Conservation (phyloP, 2,329 filamentous ascomycete species). For the Cytospora schulzeri region DNA sequence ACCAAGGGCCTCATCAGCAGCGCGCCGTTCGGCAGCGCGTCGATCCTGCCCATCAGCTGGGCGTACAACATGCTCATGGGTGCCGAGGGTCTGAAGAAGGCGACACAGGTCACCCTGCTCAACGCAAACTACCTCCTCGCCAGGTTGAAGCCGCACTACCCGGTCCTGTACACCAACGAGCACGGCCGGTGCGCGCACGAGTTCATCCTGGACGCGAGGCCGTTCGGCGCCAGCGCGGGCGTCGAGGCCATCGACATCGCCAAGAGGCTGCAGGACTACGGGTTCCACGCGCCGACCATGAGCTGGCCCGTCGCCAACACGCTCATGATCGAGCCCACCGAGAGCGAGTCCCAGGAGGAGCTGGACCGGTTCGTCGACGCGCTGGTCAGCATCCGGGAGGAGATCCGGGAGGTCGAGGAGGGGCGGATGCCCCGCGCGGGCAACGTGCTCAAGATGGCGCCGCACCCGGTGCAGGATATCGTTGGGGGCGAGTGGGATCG, state of each 20-base stretch:
- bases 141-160: slow-evolving; percentile 81
- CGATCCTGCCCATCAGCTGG: slow-evolving; percentile 93
- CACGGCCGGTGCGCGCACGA: slow-evolving; percentile 91
- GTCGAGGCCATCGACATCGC: slow-evolving; percentile 93
- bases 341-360: slow-evolving; percentile 89
- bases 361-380: slow-evolving; percentile 92
- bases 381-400: slow-evolving; percentile 79
- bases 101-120: slow-evolving; percentile 88
- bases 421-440: slow-evolving; percentile 72
- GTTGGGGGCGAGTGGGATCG: slow-evolving; percentile 77
- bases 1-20: slow-evolving; percentile 71
- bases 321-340: slow-evolving; percentile 96
- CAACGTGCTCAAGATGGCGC: slow-evolving; percentile 88
- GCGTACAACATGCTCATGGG: slow-evolving; percentile 96
- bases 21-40: slow-evolving; percentile 83
- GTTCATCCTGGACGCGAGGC: slow-evolving; percentile 89
- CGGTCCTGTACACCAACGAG: slow-evolving; percentile 90
- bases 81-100: slow-evolving; percentile 77
- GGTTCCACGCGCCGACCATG: slow-evolving; percentile 97
- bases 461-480: slow-evolving; percentile 82
- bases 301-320: slow-evolving; percentile 94
- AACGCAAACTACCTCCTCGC: slow-evolving; percentile 97
- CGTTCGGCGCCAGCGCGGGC: slow-evolving; percentile 80
- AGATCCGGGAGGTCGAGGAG: slow-evolving; percentile 82
- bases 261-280: slow-evolving; percentile 95